Base-by-base conservation (phyloP, 164 flowering plant species). In the Stephania yunnanensis region DNA sequence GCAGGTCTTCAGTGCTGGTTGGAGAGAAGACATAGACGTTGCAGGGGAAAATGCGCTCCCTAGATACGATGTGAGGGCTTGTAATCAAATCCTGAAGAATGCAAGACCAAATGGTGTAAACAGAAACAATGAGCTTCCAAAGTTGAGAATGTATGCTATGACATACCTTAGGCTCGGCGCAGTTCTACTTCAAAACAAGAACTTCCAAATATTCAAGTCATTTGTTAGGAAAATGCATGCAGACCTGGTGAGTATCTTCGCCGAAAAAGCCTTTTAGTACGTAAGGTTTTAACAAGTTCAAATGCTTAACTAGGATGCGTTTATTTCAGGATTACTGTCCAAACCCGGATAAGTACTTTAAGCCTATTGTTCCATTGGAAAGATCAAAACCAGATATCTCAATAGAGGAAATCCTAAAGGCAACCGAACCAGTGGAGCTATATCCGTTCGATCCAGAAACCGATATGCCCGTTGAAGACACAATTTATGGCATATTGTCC, bases 41-140 rank as follows among this genome's bases (percentile, higher is more conserved):
- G 91, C 89, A 10, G 94, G 97, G 61, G 95, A 94, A 80, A 94
- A 91, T 85, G 96, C 97, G 19, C 95, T 92, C 13, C 13, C 92
- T 7, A 84, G 95, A 78, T 92, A 87, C 71, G 91, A 91, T 65
- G 58, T 77, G 10, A 72, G 64, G 10, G 96, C 78, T 30, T 94
- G 92, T 74, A 92, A 90, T 75, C 92, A 92, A 74, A 94, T 92
- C 64, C 85, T 91, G 7, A 79, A 85, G 58, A 94, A 91, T 77
- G 92, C 89, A 20, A 85, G 96, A 78, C 92, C 98, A 30, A 91
- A 90, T 74, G 94, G 97, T n/a, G 77, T 90, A 70, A 89, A 78
- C 82, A 84, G n/a, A 78, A 74, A 83, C 20, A 74, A 83, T 25
- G 90, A 90, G 0, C 83, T 84, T 10, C 89, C 91, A 76, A 85